Percentiles rank a stretch among this genome's conserved stretches.
phyloP scores from a whole-genome alignment of 352 stramenopile species.

The Plasmopara viticola region DNA sequence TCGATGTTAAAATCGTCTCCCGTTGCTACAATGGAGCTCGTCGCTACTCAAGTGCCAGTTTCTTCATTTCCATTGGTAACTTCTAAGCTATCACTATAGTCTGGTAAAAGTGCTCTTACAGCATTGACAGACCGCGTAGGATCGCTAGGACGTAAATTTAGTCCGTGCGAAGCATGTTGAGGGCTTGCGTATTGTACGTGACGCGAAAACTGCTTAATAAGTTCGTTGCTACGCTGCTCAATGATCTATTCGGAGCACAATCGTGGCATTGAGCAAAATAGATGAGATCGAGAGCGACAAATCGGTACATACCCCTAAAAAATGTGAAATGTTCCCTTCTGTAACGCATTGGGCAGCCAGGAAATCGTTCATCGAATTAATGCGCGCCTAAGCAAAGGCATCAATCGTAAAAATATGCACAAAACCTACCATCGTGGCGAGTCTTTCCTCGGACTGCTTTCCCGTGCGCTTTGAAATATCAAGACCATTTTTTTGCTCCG shows the following conservation, averaged over 20 bases:
- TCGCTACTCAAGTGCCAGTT: conserved; percentile 8
- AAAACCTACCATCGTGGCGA: conserved; percentile 52
- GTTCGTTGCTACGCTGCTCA: conserved; percentile 70
- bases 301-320: conserved; percentile 41
- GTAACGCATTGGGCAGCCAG: conserved; percentile 71
- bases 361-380: conserved; percentile 84
- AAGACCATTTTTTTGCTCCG: conserved; percentile 21
- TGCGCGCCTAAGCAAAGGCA: conserved; percentile 35
- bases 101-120: conserved; percentile 37
- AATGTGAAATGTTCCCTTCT: conserved; percentile 78
- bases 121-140: conserved; percentile 48
- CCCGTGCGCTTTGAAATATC: conserved; percentile 39
- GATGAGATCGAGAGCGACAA: background rate
- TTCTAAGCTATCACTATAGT: conserved; percentile 20
- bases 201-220: conserved; percentile 71
- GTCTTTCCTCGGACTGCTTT: conserved; percentile 72
- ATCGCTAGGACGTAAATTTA: conserved; percentile 62
- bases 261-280: no score
- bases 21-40: conserved; percentile 3
- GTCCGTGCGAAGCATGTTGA: conserved; percentile 45
- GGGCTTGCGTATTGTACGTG: conserved; percentile 67
- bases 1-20: conserved; percentile 12
- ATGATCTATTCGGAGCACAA: conserved; percentile 47
- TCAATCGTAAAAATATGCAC: background rate
- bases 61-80: conserved; percentile 6